These are phyloP conservation scores for Syncephalis fuscata DNA, from an alignment of 371 early-diverging fungal species.

Conservation along the genomic window DNA sequence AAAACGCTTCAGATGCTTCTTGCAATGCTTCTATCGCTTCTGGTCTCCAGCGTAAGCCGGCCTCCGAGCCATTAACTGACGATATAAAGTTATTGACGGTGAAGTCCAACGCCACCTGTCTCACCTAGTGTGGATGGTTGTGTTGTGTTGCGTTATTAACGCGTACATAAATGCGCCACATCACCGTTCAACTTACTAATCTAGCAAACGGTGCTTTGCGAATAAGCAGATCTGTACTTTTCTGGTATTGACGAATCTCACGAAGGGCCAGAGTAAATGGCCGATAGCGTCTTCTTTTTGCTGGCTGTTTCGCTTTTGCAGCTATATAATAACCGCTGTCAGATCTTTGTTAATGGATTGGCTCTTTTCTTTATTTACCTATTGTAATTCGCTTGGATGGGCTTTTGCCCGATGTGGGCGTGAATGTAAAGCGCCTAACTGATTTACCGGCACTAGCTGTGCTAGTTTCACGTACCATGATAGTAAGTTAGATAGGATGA, in stretches of 20 bases:
- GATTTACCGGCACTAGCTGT: too few species aligned
- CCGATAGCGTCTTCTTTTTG: constrained; percentile 19
- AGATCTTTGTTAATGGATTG: too few species aligned
- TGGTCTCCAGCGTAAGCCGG: constrained; percentile 62
- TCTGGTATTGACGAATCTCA: constrained; percentile 60
- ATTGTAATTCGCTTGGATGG: too few species aligned
- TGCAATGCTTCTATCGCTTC: constrained; percentile 73
- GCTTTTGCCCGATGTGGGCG: too few species aligned
- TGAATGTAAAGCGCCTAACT: too few species aligned
- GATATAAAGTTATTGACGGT: constrained; percentile 11
- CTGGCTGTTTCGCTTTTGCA: too few species aligned
- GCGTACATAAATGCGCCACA: background rate
- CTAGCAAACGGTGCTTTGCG: constrained; percentile 65
- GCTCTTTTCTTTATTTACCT: too few species aligned
- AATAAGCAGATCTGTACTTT: constrained; percentile 43
- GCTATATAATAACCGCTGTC: too few species aligned
- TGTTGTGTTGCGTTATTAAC: background rate
- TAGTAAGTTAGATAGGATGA: too few species aligned
- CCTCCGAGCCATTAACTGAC: constrained; percentile 10
- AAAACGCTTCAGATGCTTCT: constrained; percentile 78
- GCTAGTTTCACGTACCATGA: too few species aligned
- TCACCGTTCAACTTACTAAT: constrained; percentile 23
- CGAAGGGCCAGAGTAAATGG: constrained; percentile 49
- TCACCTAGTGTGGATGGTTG: constrained; percentile 20
- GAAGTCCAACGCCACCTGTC: constrained; percentile 39